Base-by-base conservation (phyloP, 2,329 filamentous ascomycete species). In the Colletotrichum sp. region DNA sequence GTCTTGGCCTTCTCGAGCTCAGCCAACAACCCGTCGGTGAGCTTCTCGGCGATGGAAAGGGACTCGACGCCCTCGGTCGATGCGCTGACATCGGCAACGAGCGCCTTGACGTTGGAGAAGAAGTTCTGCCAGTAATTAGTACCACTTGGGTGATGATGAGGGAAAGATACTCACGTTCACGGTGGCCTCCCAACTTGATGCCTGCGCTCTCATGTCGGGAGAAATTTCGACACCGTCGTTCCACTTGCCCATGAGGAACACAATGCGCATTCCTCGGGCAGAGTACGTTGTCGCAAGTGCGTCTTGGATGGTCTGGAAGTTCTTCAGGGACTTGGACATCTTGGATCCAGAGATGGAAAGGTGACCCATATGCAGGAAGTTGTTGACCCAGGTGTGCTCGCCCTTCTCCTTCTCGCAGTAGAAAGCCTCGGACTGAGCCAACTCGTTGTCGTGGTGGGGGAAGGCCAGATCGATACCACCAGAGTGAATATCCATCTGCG, bases 241-340 rank as follows among this genome's bases (percentile, higher is more conserved):
- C 96, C 96, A 99, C 65, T 92, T 92, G 60, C 96, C 95, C 80
- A 98, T 91, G 62, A 99, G 85, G 85, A 98, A 98, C 18, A 97
- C 94, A 69, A 98, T 94, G 62, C 96, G 92, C 86, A 98, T 90
- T 71, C 92, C 93, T 76, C 96, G 90, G 1, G 96, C 89, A 0
- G 95, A 97, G 88, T 95, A 98, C 13, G 86, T 88, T 3, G 87
- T 90, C 13, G 86, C 86, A 9, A 99, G 87, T 0, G 96, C 96
- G 83, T 98, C 95, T 34, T 95, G 91, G 77, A 99, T 98, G 0
- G 96, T 98, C 55, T 95, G 95, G 84, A 98, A 98, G 84, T 98
- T 99, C 88, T 99, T 98, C 73, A 99, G 86, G 18, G 93, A 95
- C 85, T 99, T 99, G 73, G 94, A 96, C 96, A 99, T 99, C 84